A percentile compares a stretch with the other conserved stretches of the same genome.
phyloP scores from a whole-genome alignment of 2,329 filamentous ascomycete species.

The Aspergillus sp. region DNA sequence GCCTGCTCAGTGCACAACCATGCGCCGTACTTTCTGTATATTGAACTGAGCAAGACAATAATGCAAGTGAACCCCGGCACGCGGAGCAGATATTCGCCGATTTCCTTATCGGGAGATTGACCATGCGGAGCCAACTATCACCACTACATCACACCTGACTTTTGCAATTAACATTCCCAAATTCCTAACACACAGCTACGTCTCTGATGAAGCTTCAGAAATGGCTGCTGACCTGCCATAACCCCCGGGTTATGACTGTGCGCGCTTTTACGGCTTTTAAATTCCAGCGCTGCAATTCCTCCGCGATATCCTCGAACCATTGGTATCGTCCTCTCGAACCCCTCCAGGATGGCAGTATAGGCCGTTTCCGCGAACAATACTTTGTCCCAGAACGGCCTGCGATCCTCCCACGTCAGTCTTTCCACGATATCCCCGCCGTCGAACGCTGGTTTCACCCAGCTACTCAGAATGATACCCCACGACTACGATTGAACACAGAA shows the following conservation, averaged over 20 bases:
- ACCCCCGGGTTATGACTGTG: constrained; percentile 6
- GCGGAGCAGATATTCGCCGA: no score
- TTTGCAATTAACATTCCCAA: no score
- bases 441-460: constrained; percentile 53
- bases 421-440: constrained; percentile 46
- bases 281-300: background rate
- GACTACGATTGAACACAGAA: constrained; percentile 33
- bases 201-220: constrained; percentile 20
- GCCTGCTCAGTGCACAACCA: no score
- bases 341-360: constrained; percentile 30
- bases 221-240: constrained; percentile 14
- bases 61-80: no score
- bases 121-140: background rate
- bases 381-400: constrained; percentile 50
- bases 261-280: background rate
- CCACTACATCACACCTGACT: no score
- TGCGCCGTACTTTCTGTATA: no score
- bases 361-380: constrained; percentile 47
- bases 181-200: no score
- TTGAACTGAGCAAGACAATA: no score
- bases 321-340: constrained; percentile 20
- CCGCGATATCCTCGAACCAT: constrained; percentile 5
- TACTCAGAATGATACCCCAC: constrained; percentile 17
- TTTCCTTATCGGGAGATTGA: background rate
- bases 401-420: constrained; percentile 42